Base-by-base conservation (phyloP, 192 early-diverging fungal genomes). In the Lobosporangium transversale region DNA sequence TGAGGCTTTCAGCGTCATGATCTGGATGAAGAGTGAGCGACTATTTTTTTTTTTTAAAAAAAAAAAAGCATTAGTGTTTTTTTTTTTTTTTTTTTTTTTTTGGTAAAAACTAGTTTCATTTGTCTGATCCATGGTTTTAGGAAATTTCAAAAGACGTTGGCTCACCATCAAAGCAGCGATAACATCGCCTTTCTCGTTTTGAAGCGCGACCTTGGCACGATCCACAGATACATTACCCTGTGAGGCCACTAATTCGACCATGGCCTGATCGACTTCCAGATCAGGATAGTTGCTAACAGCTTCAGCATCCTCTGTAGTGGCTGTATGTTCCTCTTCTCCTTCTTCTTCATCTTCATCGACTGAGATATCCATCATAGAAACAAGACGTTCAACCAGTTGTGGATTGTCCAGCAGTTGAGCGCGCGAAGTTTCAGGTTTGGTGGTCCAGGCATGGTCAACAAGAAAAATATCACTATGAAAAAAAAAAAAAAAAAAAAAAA, bases 401-500 rank as follows among this genome's bases (percentile, higher is more conserved):
- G 87, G 87, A 6, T 84, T 79, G 20, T 73, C 69, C 17, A 80
- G 63, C 18, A 92, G 78, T 51, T 91, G 80, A 26, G 81, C 65
- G 11, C 71, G 73, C 1, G 84, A 88, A 33, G 76, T 82, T 32
- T 85, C 85, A 1, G 85, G 70, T 6, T 85, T 81, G 20, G 91
- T 92, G 4, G 91, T 92, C 91, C 91, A 92, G 9, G 89, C 87
- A 47, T 91, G 89, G 43, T 91, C 91, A 6, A 91, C 80, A 62
- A 92, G 68, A 53, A 89, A 92, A 29, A 92, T 88, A 37, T 89
- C 78, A 56, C 87, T 87, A 43, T 24, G 21, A 9, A 12, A 0
- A 31, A 20, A 4, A 40, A n/a, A 27, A 24, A 4, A 32, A 0
- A 44, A 11, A 24, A 27, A 23, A n/a, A n/a, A n/a, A n/a, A n/a